These are phyloP conservation scores for Fusarium graminum DNA, from an alignment of 2,329 filamentous ascomycete species.

Conservation along the genomic window DNA sequence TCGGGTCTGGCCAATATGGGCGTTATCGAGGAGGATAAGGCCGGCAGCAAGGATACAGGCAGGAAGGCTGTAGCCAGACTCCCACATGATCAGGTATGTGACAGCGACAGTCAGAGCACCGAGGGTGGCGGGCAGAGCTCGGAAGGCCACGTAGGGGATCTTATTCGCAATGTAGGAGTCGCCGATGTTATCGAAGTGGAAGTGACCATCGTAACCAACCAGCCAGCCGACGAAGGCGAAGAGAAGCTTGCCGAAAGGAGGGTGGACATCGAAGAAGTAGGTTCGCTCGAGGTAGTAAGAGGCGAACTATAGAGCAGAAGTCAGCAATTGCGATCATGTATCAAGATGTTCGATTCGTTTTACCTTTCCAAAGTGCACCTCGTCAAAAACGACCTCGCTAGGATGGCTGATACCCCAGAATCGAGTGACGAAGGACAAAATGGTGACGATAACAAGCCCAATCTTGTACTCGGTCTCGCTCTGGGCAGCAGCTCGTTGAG, in stretches of 20 bases:
- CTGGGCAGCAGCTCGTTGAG: slow-evolving; percentile 54
- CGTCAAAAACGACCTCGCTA: slow-evolving; percentile 97
- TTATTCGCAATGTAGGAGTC: slow-evolving; percentile 98
- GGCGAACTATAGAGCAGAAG: slow-evolving; percentile 66
- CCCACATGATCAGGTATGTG: slow-evolving; percentile 98
- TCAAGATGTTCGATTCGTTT: slow-evolving; percentile 42
- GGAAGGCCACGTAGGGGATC: slow-evolving; percentile 96
- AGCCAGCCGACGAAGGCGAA: slow-evolving; percentile 98
- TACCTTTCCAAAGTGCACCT: slow-evolving; percentile 99
- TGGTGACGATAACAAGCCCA: slow-evolving; percentile 80
- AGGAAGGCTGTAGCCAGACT: slow-evolving; percentile 96
- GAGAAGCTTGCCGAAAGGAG: slow-evolving; percentile 96
- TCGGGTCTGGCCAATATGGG: slow-evolving; percentile 95
- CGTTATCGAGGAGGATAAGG: slow-evolving; percentile 94
- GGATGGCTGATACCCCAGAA: slow-evolving; percentile 98
- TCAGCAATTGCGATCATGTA: slow-evolving; percentile 27
- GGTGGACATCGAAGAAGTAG: slow-evolving; percentile 99
- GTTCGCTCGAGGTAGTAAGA: slow-evolving; percentile 92
- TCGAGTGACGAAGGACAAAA: slow-evolving; percentile 87
- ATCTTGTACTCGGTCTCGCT: slow-evolving; percentile 89
- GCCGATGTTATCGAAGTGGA: slow-evolving; percentile 99
- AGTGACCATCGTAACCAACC: slow-evolving; percentile 95
- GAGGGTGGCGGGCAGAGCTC: slow-evolving; percentile 90
- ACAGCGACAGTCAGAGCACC: slow-evolving; percentile 95
- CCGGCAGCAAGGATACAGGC: slow-evolving; percentile 89